Evolutionary conservation across 495 filamentous ascomycete genomes (phyloP), one percentile per base, ranked within the genome.

Genomic region (Hypoxylon subgilvum): DNA sequence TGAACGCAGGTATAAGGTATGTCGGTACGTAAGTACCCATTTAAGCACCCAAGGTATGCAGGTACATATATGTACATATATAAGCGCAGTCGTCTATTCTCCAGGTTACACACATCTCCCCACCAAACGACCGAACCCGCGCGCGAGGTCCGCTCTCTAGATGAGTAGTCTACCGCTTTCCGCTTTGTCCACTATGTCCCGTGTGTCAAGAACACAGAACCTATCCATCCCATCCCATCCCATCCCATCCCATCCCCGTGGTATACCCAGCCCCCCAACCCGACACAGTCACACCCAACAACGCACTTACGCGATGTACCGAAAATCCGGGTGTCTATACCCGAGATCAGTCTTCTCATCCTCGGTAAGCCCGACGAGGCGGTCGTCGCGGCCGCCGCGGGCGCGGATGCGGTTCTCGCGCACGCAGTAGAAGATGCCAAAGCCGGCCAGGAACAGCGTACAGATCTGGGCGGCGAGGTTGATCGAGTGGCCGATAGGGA

Each of bases 401-500:
- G 69, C 77, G 2, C 83, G 71, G 13, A 75, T 52, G 5, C 60
- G 69, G 68, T 86, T 86, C 72, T 86, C 81, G 59, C 70, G 72
- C 17, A 65, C 54, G 62, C 76, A 79, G 57, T 84, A 86, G 13
- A 69, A 36, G 35, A 86, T 78, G 7, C 80, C 82, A 18, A 74
- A 74, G 16, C 73, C 16, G 23, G 77, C 46, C 12, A 84, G 71
- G 42, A 72, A 57, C 8, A 78, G 57, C 4, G 71, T 73, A 16
- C 52, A 64, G 19, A 76, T 53, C 56, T 85, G 77, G 2, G 75
- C 78, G 22, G 51, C 73, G 17, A 86, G 68, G 63, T 86, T 86
- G 76, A 86, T 85, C 14, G 78, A 73, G 68, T 86, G 83, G 22
- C 83, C 83, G 23, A 68, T 79, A 44, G 62, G 66, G 62, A 82